A percentile compares a stretch with the other conserved stretches of the same genome.
phyloP scores from a whole-genome alignment of 345 rosid genomes.

The Erysimum cheiranthoides region DNA sequence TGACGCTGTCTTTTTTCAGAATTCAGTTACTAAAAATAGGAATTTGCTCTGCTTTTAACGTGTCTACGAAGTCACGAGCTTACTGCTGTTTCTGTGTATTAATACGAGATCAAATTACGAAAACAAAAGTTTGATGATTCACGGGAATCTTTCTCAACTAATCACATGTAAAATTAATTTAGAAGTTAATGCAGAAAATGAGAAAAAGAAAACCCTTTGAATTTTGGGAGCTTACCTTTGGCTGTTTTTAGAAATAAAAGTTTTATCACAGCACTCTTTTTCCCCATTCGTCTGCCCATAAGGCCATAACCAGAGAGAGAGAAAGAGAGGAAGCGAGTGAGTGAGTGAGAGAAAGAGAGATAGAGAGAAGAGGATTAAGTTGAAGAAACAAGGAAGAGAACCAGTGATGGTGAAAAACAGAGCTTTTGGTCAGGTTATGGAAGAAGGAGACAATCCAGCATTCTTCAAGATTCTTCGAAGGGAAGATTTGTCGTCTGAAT shows the following conservation, averaged over 20 bases:
- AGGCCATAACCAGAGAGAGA: not conserved
- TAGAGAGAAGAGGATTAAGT: not conserved
- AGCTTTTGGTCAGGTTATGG: slow-evolving; percentile 13
- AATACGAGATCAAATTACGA: slow-evolving; percentile 18
- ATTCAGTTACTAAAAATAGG: slow-evolving; percentile 35
- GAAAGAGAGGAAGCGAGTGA: slow-evolving; percentile 14
- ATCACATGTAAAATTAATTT: slow-evolving; percentile 21
- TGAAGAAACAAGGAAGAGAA: too few relatives aligned
- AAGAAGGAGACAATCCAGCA: not conserved
- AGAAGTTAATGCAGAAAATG: not conserved
- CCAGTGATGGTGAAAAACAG: slow-evolving; percentile 14
- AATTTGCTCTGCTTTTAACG: slow-evolving; percentile 36
- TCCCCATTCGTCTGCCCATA: not conserved
- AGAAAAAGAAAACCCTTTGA: not conserved
- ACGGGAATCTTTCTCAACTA: slow-evolving; percentile 23
- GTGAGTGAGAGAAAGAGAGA: slow-evolving; percentile 5
- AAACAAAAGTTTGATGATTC: slow-evolving; percentile 8
- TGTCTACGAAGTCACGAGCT: slow-evolving; percentile 31
- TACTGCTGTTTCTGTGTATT: slow-evolving; percentile 11
- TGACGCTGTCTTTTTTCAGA: not conserved
- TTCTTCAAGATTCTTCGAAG: slow-evolving; percentile 31
- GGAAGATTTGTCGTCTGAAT: slow-evolving; percentile 1
- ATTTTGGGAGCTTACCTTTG: slow-evolving; percentile 19
- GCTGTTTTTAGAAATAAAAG: not conserved
- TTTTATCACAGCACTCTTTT: not conserved